Conservation (phyloP, 306 rosid species). For the Vicia sativa region DNA sequence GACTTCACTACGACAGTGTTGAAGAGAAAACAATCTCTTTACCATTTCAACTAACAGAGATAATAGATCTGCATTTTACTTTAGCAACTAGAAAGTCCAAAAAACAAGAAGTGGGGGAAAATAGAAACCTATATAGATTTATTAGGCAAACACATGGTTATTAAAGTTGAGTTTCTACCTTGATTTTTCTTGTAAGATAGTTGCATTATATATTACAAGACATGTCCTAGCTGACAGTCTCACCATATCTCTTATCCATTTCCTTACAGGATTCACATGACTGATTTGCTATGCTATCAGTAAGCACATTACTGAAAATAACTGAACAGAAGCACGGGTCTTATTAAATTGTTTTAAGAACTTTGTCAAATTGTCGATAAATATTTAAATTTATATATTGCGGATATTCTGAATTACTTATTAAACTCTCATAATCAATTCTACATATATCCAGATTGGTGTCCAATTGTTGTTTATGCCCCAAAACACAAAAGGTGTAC, state of each 20-base stretch:
- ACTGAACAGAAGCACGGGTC: neutral
- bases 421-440: neutral
- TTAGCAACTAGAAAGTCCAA: neutral
- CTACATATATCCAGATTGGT: neutral
- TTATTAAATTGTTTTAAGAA: neutral
- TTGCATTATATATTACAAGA: constrained; percentile 22
- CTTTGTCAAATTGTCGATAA: neutral
- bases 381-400: neutral
- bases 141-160: neutral
- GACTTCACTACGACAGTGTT: neutral
- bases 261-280: neutral
- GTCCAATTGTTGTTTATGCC: constrained; percentile 12
- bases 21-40: neutral
- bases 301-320: constrained; percentile 4
- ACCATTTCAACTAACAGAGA: neutral
- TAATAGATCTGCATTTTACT: neutral
- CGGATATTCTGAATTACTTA: neutral
- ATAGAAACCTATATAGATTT: neutral
- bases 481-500: neutral
- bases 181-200: constrained; percentile 15
- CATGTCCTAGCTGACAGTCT: neutral
- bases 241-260: constrained; percentile 8
- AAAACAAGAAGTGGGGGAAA: neutral
- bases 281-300: neutral
- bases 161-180: neutral